phyloP scores from a whole-genome alignment of 2,329 filamentous ascomycete species.

The Alternaria triticina region DNA sequence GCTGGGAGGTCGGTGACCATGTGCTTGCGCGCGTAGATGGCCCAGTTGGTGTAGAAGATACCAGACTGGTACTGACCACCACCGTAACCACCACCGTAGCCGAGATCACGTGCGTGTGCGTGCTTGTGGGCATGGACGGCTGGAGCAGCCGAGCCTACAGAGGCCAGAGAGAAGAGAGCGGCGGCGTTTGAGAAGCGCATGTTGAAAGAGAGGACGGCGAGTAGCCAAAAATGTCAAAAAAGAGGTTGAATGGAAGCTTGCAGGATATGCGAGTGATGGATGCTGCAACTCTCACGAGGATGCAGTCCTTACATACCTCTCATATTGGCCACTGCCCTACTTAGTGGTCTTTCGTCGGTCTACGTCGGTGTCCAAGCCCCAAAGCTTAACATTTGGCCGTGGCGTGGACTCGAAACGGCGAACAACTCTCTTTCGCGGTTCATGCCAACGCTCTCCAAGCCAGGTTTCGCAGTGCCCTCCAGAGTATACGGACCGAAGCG shows the following conservation, averaged over 20 bases:
- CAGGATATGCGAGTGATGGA: neutral
- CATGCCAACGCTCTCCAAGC: neutral
- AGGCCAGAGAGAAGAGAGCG: constrained; percentile 25
- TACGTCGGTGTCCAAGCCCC: constrained; percentile 7
- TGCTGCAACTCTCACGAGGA: neutral
- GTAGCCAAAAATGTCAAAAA: constrained; percentile 12
- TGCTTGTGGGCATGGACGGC: constrained; percentile 3
- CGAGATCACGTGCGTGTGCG: neutral
- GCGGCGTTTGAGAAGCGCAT: constrained; percentile 29
- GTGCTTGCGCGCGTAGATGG: constrained; percentile 84
- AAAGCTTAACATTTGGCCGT: constrained; percentile 18
- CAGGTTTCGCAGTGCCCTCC: neutral
- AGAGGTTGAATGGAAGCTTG: neutral
- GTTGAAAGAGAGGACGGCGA: constrained; percentile 32
- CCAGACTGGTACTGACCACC: constrained; percentile 63
- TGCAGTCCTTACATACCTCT: neutral
- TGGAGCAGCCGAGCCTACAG: constrained; percentile 24
- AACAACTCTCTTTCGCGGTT: neutral
- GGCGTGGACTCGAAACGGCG: constrained; percentile 1
- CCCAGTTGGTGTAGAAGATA: constrained; percentile 75
- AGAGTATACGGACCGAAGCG: constrained; percentile 6
- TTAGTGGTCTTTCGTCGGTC: constrained; percentile 6
- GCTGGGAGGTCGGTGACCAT: constrained; percentile 81
- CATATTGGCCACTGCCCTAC: neutral
- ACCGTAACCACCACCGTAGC: constrained; percentile 37